Evolutionary conservation across 75 land plant species (phyloP), one percentile per base, ranked within the genome.

Genomic region (Cryptomeria japonica): DNA sequence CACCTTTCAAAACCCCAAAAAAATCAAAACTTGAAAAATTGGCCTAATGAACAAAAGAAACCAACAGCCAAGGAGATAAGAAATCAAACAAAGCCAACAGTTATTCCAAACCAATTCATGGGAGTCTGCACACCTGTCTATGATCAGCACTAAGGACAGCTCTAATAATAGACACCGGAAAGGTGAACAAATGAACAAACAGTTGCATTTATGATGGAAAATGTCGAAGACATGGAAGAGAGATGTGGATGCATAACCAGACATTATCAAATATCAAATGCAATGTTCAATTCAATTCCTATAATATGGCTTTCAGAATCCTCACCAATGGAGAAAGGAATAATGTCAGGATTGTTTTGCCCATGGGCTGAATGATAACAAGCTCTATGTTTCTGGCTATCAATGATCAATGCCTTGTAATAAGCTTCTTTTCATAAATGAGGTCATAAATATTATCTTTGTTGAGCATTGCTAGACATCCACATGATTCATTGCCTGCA

Each of bases 71-170:
- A 56, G 22, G 22, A 56, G 61, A 56, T 16, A 4, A 56, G 61
- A n/a, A n/a, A n/a, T n/a, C 61, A 56, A 61, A 22, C 25, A 22
- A 61, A 44, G 68, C 28, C 68, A 61, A 61, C 68, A 61, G 68
- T 18, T 19, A 61, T 19, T 3, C 7, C 68, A 61, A 61, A 61
- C 68, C 68, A 61, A 61, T 5, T 22, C 68, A 61, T 61, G 68
- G 68, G 44, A 80, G 49, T 39, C 38, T 70, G 14, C 84, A 56
- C 87, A 98, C 99, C 97, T 98, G 90, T 98, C 99, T 32, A 97
- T 97, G 22, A 98, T 49, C 96, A 97, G 97, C 97, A 89, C 97
- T 97, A 88, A 98, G 88, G 53, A 97, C 99, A 91, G 99, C 99
- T 91, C 99, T 97, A 94, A 98, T 96, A 14, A 99, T 97, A 47